Evolutionary conservation across 352 stramenopile genomes (phyloP).

Genomic region (Pilasporangium apinafurcum): DNA sequence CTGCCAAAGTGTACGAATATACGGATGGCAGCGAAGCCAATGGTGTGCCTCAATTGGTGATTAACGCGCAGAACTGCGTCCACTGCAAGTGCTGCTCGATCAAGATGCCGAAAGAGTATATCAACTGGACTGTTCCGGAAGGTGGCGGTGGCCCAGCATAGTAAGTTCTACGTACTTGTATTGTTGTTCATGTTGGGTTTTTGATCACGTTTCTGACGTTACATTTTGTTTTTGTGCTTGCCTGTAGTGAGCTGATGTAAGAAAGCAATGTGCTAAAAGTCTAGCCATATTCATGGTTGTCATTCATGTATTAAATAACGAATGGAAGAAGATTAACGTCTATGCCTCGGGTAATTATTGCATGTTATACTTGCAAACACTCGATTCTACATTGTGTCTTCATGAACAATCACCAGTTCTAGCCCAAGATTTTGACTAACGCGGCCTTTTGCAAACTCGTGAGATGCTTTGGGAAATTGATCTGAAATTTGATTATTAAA

Average conservation of each 20-base stretch:
- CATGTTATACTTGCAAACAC: no score
- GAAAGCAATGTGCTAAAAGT: no score
- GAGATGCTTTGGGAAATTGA: constrained; percentile 93
- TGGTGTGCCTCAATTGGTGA: constrained; percentile 91
- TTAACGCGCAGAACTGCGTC: constrained; percentile 99
- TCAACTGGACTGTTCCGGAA: constrained; percentile 99
- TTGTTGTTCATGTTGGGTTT: background rate
- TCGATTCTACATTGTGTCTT: no score
- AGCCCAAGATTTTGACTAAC: constrained; percentile 75
- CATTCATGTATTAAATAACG: no score
- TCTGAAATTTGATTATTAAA: constrained; percentile 94
- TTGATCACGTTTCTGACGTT: constrained; percentile 16
- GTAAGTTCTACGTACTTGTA: constrained; percentile 56
- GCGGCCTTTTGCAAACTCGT: constrained; percentile 88
- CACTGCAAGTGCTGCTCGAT: constrained; percentile 99
- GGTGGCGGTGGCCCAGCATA: constrained; percentile 97
- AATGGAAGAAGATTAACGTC: no score
- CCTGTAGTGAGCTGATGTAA: constrained; percentile 71
- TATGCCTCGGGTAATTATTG: no score
- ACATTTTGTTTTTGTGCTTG: constrained; percentile 11
- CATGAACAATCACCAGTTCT: no score
- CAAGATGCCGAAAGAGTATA: constrained; percentile 99
- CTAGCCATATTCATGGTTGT: no score
- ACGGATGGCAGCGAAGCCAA: constrained; percentile 88
- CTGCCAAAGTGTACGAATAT: constrained; percentile 98